Percentiles rank a stretch among this genome's conserved stretches.
phyloP scores from a whole-genome alignment of 306 rosid species.

The Rosa persica region DNA sequence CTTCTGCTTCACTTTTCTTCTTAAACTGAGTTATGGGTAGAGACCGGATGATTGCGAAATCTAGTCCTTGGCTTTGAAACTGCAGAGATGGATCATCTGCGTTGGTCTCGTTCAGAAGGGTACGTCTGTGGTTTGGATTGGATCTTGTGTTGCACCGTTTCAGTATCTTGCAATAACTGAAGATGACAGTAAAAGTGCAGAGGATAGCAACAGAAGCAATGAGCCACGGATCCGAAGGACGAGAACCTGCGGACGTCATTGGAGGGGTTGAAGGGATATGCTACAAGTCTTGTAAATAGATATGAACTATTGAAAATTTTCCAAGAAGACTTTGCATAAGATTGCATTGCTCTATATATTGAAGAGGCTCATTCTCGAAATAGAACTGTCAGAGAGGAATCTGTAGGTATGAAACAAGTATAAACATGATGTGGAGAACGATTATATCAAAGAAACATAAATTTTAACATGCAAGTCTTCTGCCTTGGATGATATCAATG shows the following conservation, averaged over 20 bases:
- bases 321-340: conserved; percentile 6
- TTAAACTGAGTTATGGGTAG: conserved; percentile 42
- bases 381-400: not conserved
- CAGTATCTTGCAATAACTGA: conserved; percentile 16
- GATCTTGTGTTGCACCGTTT: not conserved
- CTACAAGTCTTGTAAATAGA: not conserved
- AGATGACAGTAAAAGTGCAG: conserved; percentile 16
- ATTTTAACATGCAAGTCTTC: conserved; percentile 6
- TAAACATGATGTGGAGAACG: conserved; percentile 13
- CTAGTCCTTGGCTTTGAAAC: conserved; percentile 42
- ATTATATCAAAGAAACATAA: conserved; percentile 24
- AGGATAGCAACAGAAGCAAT: conserved; percentile 1
- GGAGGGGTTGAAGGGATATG: conserved; percentile 28
- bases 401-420: not conserved
- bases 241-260: not conserved
- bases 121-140: conserved; percentile 23
- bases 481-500: conserved; percentile 22
- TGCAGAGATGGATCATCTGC: conserved; percentile 27
- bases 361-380: not conserved
- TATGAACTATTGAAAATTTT: not conserved
- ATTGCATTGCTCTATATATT: not conserved
- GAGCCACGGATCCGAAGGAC: not conserved
- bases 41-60: conserved; percentile 15
- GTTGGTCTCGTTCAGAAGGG: conserved; percentile 20
- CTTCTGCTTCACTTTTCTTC: conserved; percentile 34